Conservation (phyloP, 805 yeast genomes). For the Candida silvatica region DNA sequence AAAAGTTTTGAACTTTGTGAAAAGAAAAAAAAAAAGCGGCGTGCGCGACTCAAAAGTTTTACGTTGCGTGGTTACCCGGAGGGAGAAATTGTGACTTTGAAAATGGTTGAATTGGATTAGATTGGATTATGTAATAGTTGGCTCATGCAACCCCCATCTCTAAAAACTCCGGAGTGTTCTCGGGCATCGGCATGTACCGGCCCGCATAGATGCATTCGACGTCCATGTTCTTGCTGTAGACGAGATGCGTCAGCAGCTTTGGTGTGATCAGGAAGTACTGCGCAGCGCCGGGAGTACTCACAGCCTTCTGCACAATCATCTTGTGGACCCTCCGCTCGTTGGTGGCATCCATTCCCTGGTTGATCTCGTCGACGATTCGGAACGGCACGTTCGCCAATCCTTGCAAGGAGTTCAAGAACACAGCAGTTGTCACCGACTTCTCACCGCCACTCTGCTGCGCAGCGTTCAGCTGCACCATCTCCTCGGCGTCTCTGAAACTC, state of each 20-base stretch:
- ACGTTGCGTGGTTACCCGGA: slow-evolving; percentile 1
- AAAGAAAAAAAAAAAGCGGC: background rate
- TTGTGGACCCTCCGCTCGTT: slow-evolving; percentile 85
- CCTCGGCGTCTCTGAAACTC: slow-evolving; percentile 72
- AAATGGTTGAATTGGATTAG: too few relatives aligned
- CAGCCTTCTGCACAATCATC: slow-evolving; percentile 73
- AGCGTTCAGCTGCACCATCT: slow-evolving; percentile 65
- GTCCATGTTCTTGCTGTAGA: slow-evolving; percentile 72
- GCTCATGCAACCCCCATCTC: slow-evolving; percentile 26
- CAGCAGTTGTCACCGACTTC: slow-evolving; percentile 88
- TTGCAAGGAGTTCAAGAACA: slow-evolving; percentile 85
- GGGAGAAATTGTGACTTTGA: too few relatives aligned
- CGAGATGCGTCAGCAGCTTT: slow-evolving; percentile 69
- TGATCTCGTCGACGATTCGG: slow-evolving; percentile 94
- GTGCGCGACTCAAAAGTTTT: background rate
- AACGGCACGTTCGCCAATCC: slow-evolving; percentile 84
- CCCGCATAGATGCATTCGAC: slow-evolving; percentile 76
- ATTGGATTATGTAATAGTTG: too few relatives aligned
- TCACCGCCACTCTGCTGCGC: slow-evolving; percentile 97
- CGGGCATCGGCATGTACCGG: slow-evolving; percentile 19
- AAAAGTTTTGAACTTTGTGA: background rate
- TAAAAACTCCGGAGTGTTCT: slow-evolving; percentile 14
- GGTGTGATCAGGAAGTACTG: slow-evolving; percentile 95
- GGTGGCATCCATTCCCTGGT: slow-evolving; percentile 96
- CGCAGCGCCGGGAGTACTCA: slow-evolving; percentile 28